A percentile compares a stretch with the other conserved stretches of the same genome.
phyloP scores from a whole-genome alignment of 108 stramenopile genomes.

The Hondaea fermentalgiana region DNA sequence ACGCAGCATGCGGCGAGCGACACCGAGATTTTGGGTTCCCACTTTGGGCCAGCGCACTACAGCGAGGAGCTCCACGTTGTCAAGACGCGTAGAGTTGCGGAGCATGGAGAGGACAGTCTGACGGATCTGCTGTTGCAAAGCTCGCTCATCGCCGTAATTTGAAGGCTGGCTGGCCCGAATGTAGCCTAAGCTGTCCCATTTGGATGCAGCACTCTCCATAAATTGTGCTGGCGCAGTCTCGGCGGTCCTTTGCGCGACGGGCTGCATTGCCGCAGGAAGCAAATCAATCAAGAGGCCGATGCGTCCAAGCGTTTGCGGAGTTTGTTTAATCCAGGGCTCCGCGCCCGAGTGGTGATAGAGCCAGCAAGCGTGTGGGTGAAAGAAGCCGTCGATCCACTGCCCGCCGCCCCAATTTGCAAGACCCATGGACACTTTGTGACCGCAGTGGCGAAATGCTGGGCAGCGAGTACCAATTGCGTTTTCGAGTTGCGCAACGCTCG shows the following conservation, averaged over 20 bases:
- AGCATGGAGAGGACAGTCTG: not conserved
- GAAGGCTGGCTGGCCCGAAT: not conserved
- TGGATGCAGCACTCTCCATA: not conserved
- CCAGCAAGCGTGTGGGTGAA: not conserved
- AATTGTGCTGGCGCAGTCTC: not conserved
- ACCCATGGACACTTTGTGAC: not conserved
- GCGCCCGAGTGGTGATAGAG: not conserved
- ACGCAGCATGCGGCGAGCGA: not conserved
- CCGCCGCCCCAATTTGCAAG: not conserved
- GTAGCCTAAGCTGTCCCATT: not conserved
- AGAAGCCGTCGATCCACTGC: not conserved
- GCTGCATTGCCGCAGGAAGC: no score
- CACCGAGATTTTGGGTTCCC: not conserved
- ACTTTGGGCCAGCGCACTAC: not conserved
- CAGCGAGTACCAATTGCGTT: not conserved
- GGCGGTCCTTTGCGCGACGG: not conserved
- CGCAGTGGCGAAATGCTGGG: not conserved
- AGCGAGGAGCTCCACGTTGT: not conserved
- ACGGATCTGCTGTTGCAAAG: not conserved
- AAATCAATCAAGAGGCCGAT: not conserved
- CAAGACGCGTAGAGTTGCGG: no score
- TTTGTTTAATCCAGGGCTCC: not conserved
- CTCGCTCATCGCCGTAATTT: not conserved
- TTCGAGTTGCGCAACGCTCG: not conserved
- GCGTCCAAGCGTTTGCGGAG: not conserved